Evolutionary conservation across 805 yeast species (phyloP), one percentile per base, ranked within the genome.

Genomic region (Saccharomycopsis fodiens): DNA sequence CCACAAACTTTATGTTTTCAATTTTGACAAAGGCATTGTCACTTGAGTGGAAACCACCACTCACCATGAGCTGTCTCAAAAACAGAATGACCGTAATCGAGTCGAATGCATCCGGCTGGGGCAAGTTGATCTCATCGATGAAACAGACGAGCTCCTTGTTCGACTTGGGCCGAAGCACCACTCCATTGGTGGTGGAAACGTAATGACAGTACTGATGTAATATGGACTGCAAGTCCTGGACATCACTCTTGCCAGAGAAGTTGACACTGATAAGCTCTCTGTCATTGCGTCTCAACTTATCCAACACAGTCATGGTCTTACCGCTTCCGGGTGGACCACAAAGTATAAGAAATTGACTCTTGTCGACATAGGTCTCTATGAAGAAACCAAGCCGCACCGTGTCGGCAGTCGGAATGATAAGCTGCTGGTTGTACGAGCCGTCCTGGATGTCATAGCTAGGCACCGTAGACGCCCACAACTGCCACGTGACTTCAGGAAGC

Each of bases 301-400:
- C 76, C 53, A 85, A 70, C 16, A 91, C 63, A 0, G 89, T 79
- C 97, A 91, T 89, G 0, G 97, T 89, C 59, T 91, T 91, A 47
- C 97, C 97, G 0, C 96, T 83, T 3, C 97, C 97, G 0, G 97
- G 97, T 0, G 97, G 97, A 2, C 97, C 97, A 62, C 96, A 87
- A 19, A 91, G 67, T 22, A 91, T 67, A 15, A 86, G 59, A 0
- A 94, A 77, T 34, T 65, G 64, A 44, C 74, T 80, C 38, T 75
- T 74, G 29, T 68, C 66, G 31, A 89, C 55, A 2, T 84, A 59
- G 0, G 79, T 66, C 45, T 70, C 73, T 1, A 91, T 68, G 8
- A 85, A 55, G 1, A 65, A 58, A 49, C 85, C 91, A 47, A 85
- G 85, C 46, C 79, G 69, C 1, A 71, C 58, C 0, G 96, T 88